Evolutionary conservation across 2,329 filamentous ascomycete species (phyloP).

Genomic region (Ascochyta pisi): DNA sequence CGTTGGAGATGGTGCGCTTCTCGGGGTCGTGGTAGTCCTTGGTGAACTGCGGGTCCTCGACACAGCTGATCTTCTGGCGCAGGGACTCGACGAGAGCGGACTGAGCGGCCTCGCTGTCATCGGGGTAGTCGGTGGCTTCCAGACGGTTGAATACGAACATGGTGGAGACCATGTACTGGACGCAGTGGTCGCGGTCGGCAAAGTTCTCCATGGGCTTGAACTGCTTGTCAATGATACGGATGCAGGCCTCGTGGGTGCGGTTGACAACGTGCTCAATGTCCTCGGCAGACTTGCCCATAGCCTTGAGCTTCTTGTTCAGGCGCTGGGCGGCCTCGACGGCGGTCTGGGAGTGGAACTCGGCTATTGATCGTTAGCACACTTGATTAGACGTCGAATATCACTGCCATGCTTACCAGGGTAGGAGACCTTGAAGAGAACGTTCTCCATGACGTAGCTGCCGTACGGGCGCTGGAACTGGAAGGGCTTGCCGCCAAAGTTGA

Average conservation of each 20-base stretch:
- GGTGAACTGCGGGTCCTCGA: conserved; percentile 95
- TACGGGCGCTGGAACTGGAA: conserved; percentile 97
- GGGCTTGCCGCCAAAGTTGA: conserved; percentile 88
- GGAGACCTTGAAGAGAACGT: conserved; percentile 99
- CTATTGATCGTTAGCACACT: conserved; percentile 49
- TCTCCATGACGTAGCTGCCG: conserved; percentile 99
- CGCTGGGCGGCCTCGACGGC: conserved; percentile 93
- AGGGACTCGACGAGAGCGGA: conserved; percentile 89
- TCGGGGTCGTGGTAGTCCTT: conserved; percentile 92
- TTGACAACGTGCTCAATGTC: conserved; percentile 91
- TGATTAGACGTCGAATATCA: no score
- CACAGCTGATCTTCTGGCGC: conserved; percentile 91
- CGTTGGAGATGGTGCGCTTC: conserved; percentile 97
- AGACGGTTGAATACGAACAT: conserved; percentile 97
- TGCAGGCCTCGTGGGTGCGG: conserved; percentile 96
- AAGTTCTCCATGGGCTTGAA: conserved; percentile 99
- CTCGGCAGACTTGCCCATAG: conserved; percentile 85
- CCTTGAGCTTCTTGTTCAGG: conserved; percentile 82
- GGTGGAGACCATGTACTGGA: conserved; percentile 95
- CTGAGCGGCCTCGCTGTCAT: conserved; percentile 89
- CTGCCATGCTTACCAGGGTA: conserved; percentile 74
- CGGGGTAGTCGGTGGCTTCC: conserved; percentile 90
- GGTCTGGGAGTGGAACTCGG: conserved; percentile 98
- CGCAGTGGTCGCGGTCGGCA: conserved; percentile 98
- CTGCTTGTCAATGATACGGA: conserved; percentile 99